phyloP scores from a whole-genome alignment of 257 asterid species.

The Solanum paucissectum region DNA sequence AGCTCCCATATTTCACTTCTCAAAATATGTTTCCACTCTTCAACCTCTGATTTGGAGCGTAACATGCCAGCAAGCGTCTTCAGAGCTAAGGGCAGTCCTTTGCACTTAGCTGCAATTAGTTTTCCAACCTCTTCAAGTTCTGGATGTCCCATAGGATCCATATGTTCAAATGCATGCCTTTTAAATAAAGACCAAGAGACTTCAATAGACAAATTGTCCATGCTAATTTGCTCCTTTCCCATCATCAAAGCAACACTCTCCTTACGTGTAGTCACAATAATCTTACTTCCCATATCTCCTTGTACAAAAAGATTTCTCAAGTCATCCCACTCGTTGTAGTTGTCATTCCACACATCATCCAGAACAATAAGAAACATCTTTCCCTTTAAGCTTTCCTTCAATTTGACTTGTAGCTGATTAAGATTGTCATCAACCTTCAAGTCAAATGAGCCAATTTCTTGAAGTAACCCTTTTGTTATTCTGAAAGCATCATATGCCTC shows the following conservation, averaged over 20 bases:
- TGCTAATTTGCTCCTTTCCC: background rate
- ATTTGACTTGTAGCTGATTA: conserved; percentile 33
- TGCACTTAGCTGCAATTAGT: background rate
- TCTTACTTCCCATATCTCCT: conserved; percentile 40
- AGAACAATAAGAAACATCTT: conserved; percentile 41
- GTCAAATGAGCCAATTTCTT: conserved; percentile 7
- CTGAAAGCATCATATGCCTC: conserved; percentile 30
- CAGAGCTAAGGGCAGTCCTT: background rate
- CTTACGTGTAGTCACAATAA: conserved; percentile 48
- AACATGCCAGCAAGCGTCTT: background rate
- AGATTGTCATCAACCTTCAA: conserved; percentile 10
- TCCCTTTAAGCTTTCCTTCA: conserved; percentile 27
- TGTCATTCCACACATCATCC: conserved; percentile 49
- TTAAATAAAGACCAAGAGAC: background rate
- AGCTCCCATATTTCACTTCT: background rate
- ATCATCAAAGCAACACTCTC: conserved; percentile 29
- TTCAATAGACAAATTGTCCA: background rate
- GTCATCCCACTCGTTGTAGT: conserved; percentile 22
- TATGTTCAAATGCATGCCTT: background rate
- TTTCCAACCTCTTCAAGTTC: background rate
- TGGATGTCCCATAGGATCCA: background rate
- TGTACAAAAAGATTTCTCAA: conserved; percentile 7
- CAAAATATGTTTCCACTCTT: background rate
- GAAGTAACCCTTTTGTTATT: conserved; percentile 22
- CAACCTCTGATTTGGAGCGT: background rate